A percentile compares a stretch with the other conserved stretches of the same genome.
These are phyloP conservation scores for Symbiodinium natans DNA, from an alignment of 73 alveolate species.

Conservation along the genomic window DNA sequence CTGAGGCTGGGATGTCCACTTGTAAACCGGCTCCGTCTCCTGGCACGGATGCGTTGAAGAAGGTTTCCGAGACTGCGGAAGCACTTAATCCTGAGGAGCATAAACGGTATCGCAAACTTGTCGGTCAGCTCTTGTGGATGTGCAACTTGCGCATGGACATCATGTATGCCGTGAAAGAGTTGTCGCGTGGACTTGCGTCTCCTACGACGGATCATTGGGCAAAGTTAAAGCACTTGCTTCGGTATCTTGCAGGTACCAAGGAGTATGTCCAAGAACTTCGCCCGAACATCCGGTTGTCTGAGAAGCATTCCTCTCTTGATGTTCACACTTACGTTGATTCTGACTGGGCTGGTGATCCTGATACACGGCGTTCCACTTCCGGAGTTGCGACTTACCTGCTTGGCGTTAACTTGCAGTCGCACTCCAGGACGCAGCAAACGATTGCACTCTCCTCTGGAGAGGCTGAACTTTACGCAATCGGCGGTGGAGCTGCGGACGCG, in stretches of 20 bases:
- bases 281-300: neutral
- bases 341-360: neutral
- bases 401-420: neutral
- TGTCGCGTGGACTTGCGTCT: slow-evolving; percentile 7
- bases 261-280: neutral
- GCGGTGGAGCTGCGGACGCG: neutral
- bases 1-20: too few relatives aligned
- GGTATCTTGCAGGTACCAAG: slow-evolving; percentile 5
- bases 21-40: too few relatives aligned
- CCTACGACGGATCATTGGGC: slow-evolving; percentile 7
- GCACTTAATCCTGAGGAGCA: too few relatives aligned
- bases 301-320: neutral
- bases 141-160: slow-evolving; percentile 5
- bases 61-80: too few relatives aligned
- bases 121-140: slow-evolving; percentile 36
- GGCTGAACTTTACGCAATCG: neutral
- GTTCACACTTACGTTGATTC: neutral
- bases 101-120: slow-evolving; percentile 7
- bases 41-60: too few relatives aligned
- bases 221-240: neutral
- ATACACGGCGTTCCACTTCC: neutral
- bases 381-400: neutral
- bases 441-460: neutral
- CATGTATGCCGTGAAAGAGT: slow-evolving; percentile 31
- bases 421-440: neutral